Evolutionary conservation across 345 rosid genomes (phyloP).

Genomic region (Euphorbia pulcherrima): DNA sequence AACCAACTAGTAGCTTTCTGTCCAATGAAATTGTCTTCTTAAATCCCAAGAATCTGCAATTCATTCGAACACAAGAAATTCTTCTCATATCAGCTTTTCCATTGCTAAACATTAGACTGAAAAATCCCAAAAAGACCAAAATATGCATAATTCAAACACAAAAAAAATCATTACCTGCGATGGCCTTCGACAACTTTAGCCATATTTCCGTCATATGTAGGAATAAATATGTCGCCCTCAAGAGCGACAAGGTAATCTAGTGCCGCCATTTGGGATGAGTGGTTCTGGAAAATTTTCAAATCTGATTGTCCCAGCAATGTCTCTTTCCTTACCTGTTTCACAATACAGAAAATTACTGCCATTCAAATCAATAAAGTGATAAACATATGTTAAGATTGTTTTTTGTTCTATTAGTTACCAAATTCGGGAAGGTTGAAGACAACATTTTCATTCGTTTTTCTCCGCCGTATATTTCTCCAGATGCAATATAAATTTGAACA

Average conservation of each 20-base stretch:
- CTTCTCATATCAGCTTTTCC: background rate
- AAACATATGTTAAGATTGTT: background rate
- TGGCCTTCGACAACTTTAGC: constrained; percentile 99
- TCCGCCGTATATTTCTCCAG: constrained; percentile 94
- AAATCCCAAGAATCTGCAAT: constrained; percentile 80
- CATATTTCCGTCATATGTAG: constrained; percentile 93
- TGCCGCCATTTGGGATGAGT: constrained; percentile 93
- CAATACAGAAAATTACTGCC: constrained; percentile 1
- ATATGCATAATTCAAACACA: background rate
- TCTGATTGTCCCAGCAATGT: constrained; percentile 60
- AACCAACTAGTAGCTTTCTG: constrained; percentile 60
- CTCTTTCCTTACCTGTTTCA: constrained; percentile 79
- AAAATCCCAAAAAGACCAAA: background rate
- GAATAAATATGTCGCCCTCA: constrained; percentile 88
- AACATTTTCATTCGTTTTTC: constrained; percentile 64
- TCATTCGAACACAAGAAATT: background rate
- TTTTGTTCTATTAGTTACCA: constrained; percentile 46
- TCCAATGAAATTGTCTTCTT: constrained; percentile 75
- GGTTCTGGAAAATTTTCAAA: constrained; percentile 61
- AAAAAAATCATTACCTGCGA: constrained; percentile 53
- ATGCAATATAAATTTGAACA: constrained; percentile 86
- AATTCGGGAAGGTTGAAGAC: constrained; percentile 60
- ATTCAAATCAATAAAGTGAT: background rate
- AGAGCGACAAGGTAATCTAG: constrained; percentile 79
- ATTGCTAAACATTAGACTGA: background rate